Conservation (phyloP, 352 stramenopile species). For the Lagenidium sp. region DNA sequence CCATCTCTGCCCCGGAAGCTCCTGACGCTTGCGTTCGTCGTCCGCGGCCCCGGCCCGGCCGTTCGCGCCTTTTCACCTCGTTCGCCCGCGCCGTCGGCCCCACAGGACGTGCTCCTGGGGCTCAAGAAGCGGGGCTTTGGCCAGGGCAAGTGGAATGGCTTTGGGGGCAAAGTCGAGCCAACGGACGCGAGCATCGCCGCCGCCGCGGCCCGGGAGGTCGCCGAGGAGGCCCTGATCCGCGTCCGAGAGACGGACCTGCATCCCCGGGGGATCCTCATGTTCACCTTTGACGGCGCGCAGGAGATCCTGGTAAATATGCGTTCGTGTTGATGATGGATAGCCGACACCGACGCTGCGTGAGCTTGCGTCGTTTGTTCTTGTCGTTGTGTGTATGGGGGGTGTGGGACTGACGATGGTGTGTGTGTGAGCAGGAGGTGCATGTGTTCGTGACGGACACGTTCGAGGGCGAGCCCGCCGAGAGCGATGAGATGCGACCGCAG, state of each 20-base stretch:
- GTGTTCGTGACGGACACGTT: slow-evolving; percentile 43
- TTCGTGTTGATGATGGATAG: no score
- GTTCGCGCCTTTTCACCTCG: no score
- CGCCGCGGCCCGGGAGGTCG: slow-evolving; percentile 24
- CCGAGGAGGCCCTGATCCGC: slow-evolving; percentile 31
- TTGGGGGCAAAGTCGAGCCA: slow-evolving; percentile 65
- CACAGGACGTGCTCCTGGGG: slow-evolving; percentile 31
- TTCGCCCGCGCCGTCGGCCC: background rate
- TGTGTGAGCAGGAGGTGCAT: slow-evolving; percentile 17
- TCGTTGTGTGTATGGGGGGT: background rate
- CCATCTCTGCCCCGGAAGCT: slow-evolving; percentile 14
- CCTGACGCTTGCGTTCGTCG: slow-evolving; percentile 16
- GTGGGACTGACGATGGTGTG: background rate
- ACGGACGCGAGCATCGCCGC: slow-evolving; percentile 28
- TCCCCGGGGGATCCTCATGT: slow-evolving; percentile 20
- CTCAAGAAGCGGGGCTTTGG: slow-evolving; percentile 79
- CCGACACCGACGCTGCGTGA: no score
- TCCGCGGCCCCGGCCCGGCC: background rate
- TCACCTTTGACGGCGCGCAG: slow-evolving; percentile 31
- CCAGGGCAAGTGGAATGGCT: slow-evolving; percentile 67
- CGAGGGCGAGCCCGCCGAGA: slow-evolving; percentile 33
- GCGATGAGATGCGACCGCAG: slow-evolving; percentile 61
- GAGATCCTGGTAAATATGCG: slow-evolving; percentile 14
- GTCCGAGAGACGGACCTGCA: slow-evolving; percentile 16
- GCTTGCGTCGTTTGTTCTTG: no score